Evolutionary conservation across 345 rosid genomes (phyloP).

Genomic region (Carallia pectinifolia): DNA sequence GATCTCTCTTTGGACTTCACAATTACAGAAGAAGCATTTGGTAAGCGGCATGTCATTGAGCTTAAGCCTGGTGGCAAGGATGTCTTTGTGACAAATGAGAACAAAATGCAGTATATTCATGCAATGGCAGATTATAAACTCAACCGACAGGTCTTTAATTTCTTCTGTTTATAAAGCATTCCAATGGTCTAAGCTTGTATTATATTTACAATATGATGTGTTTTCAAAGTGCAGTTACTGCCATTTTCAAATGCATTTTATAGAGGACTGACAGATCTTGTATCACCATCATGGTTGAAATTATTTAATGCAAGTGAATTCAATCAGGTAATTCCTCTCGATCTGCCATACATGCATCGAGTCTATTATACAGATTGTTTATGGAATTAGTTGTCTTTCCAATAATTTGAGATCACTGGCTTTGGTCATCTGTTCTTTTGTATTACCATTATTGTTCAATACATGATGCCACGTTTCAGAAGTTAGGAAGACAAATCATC

Average conservation of each 20-base stretch:
- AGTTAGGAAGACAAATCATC: background rate
- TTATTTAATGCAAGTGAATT: slow-evolving; percentile 91
- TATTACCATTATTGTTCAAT: background rate
- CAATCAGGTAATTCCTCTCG: slow-evolving; percentile 63
- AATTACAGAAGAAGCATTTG: slow-evolving; percentile 82
- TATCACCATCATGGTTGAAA: slow-evolving; percentile 89
- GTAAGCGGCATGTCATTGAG: slow-evolving; percentile 63
- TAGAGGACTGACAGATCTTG: slow-evolving; percentile 83
- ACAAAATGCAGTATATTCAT: slow-evolving; percentile 98
- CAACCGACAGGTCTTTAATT: slow-evolving; percentile 73
- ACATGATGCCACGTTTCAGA: background rate
- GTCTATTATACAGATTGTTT: background rate
- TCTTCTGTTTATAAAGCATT: slow-evolving; percentile 11
- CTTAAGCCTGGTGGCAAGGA: slow-evolving; percentile 91
- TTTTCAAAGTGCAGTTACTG: slow-evolving; percentile 60
- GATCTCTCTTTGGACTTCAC: slow-evolving; percentile 92
- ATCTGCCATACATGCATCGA: background rate
- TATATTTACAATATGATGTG: slow-evolving; percentile 16
- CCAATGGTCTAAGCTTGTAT: background rate
- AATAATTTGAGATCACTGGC: background rate
- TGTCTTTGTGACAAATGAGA: slow-evolving; percentile 70
- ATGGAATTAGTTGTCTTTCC: background rate
- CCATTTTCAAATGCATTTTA: slow-evolving; percentile 96
- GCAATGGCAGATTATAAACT: slow-evolving; percentile 98
- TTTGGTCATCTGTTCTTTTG: background rate